Evolutionary conservation across 352 stramenopile species (phyloP), one percentile per base, ranked within the genome.

Genomic region (Globisporangium middletonii): DNA sequence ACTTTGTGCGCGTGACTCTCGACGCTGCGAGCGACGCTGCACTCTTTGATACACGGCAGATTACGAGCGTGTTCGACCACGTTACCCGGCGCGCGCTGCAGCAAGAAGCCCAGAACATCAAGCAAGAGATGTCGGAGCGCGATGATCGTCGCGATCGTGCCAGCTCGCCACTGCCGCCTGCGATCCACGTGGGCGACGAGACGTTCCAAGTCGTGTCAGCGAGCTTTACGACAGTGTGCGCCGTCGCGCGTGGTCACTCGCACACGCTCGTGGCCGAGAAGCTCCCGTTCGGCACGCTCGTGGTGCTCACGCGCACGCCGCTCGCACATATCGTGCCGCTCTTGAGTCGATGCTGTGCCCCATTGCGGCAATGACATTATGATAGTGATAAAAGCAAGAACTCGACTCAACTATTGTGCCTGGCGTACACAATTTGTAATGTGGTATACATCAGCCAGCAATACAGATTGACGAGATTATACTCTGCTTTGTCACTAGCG

Each of bases 211-310:
- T 88, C 56, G 74, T 86, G 9, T 65, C 59, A 2, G 64, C 72
- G 35, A 75, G 53, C 27, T 83, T 79, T 63, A 68, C 73, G 51
- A 77, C 69, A 55, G 47, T 80, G 27, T 78, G 65, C 50, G 75
- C 71, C 3, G 67, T 85, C 13, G 45, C 72, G 0, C 63, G 30
- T 16, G 74, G 73, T 33, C 63, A 65, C 59, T 49, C 55, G 4
- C 67, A 65, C 35, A 66, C 66, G 0, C 68, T 86, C 26, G 67
- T 86, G 49, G 67, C 57, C 4, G 61, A 85, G 64, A 78, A 82
- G 16, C 63, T 86, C 15, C 63, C 75, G 6, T 79, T 86, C 50
- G 78, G 78, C 33, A 50, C 82, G 19, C 52, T 86, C 53, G 49
- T 83, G 0, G 74, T 80, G 57, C 64, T 57, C 23, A 75, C 84